Evolutionary conservation across 306 rosid species (phyloP).

Genomic region (Macrotyloma uniflorum): DNA sequence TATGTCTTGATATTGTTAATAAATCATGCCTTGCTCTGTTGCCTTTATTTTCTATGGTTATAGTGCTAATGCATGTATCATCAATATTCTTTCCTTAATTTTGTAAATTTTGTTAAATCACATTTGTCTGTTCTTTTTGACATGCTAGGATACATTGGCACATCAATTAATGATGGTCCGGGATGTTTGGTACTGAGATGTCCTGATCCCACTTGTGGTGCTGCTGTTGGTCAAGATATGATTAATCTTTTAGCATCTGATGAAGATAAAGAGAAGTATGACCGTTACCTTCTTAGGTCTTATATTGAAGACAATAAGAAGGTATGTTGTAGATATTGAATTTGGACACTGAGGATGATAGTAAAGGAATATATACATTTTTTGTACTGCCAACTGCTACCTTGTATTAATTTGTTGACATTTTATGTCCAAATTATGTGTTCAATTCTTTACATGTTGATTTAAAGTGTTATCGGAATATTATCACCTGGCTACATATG

Average conservation of each 20-base stretch:
- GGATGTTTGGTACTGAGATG: conserved; percentile 85
- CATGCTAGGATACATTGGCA: conserved; percentile 60
- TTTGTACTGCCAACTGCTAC: not conserved
- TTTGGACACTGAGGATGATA: conserved; percentile 6
- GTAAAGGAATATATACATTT: conserved; percentile 3
- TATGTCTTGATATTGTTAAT: not conserved
- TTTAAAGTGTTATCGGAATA: conserved; percentile 5
- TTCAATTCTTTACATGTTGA: conserved; percentile 13
- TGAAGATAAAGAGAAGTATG: conserved; percentile 64
- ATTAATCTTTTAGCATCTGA: conserved; percentile 48
- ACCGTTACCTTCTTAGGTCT: conserved; percentile 72
- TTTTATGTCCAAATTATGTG: not conserved
- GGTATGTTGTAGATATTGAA: conserved; percentile 38
- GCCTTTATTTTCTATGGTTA: not conserved
- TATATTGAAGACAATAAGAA: conserved; percentile 75
- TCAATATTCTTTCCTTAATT: not conserved
- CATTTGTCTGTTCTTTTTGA: conserved; percentile 19
- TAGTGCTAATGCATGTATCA: not conserved
- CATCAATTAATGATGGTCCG: conserved; percentile 75
- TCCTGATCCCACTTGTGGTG: conserved; percentile 78
- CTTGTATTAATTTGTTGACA: not conserved
- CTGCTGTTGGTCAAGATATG: conserved; percentile 78
- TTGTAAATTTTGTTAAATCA: conserved; percentile 3
- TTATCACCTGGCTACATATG: not conserved
- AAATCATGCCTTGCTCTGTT: not conserved